phyloP scores from a whole-genome alignment of 2,329 filamentous ascomycete species.

The Penicillium thymicola region DNA sequence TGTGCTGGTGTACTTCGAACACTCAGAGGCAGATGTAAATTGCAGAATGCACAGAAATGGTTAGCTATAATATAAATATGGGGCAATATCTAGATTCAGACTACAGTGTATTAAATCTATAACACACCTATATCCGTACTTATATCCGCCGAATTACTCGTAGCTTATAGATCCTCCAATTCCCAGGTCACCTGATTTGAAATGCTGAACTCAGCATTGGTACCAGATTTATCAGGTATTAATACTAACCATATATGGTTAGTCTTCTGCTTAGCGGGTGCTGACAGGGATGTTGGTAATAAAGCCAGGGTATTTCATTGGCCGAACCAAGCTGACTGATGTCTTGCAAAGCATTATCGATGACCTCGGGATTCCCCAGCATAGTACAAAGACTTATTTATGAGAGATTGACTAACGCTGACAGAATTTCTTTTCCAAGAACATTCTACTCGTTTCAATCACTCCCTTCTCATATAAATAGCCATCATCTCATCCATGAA shows the following conservation, averaged over 20 bases:
- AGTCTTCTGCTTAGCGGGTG: constrained; percentile 13
- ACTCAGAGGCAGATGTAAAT: not conserved
- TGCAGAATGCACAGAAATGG: not conserved
- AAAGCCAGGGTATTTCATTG: not conserved
- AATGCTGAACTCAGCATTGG: not conserved
- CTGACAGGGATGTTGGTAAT: constrained; percentile 31
- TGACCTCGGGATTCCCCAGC: not conserved
- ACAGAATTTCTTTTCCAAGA: constrained; percentile 10
- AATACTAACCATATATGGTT: not conserved
- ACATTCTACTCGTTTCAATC: constrained; percentile 23
- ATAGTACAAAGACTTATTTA: constrained; percentile 10
- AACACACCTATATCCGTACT: not conserved
- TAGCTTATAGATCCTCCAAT: not conserved
- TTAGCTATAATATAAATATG: not conserved
- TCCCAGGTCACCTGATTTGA: not conserved
- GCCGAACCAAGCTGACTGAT: constrained; percentile 25
- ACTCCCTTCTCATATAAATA: constrained; percentile 30
- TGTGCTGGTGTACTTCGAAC: not conserved
- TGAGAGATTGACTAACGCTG: constrained; percentile 31
- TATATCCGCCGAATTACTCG: not conserved
- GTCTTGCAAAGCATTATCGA: constrained; percentile 21
- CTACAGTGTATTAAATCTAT: not conserved
- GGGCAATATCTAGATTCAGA: too few relatives aligned
- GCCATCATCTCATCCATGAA: constrained; percentile 30
- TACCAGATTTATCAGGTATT: not conserved